Base-by-base conservation (phyloP, 78 protist species). In the Chrysochromulina parva region DNA sequence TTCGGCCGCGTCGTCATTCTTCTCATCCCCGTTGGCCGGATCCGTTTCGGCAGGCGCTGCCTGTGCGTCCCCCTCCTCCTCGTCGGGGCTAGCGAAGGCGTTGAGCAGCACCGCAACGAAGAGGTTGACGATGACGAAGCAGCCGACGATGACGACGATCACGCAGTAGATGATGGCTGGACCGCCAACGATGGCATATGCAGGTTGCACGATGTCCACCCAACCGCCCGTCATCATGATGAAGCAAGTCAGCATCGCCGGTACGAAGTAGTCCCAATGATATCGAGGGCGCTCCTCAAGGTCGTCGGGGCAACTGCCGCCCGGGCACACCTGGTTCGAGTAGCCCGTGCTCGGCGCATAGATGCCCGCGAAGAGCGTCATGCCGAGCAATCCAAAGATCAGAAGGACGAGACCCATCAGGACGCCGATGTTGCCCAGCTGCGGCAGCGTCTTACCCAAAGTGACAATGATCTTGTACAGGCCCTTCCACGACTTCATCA, bases 311-410 rank as follows among this genome's bases (percentile, higher is more conserved):
- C 38, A 38, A 38, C 38, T 38, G 38, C 38, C 38, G 38, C 38
- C 38, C 38, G 38, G 38, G 38, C 38, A 38, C 38, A 38, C 38
- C 38, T 38, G 38, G 38, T 38, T 38, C 38, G 38, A 38, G 38
- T 38, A 38, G 38, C 38, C 38, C 38, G 38, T 38, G 38, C 38
- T 38, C 38, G 38, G 38, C 38, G 38, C 38, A 38, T 38, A 38
- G 38, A 38, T 38, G 38, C 38, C 38, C 38, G 38, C 38, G 38
- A 38, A 38, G 38, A 38, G 38, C 38, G 38, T 13, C 93, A 91
- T 91, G 55, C 93, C 93, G 48, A 91, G 14, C 22, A 53, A 0
- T 19, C 90, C 90, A 69, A 69, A 38, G 59, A 85, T 55, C 50
- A 84, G 0, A 47, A 69, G 4, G 55, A 67, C 28, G 54, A 91